Evolutionary conservation across 768 basidiomycete species (phyloP), one percentile per base, ranked within the genome.

Genomic region (Daedaleopsis sinensis): DNA sequence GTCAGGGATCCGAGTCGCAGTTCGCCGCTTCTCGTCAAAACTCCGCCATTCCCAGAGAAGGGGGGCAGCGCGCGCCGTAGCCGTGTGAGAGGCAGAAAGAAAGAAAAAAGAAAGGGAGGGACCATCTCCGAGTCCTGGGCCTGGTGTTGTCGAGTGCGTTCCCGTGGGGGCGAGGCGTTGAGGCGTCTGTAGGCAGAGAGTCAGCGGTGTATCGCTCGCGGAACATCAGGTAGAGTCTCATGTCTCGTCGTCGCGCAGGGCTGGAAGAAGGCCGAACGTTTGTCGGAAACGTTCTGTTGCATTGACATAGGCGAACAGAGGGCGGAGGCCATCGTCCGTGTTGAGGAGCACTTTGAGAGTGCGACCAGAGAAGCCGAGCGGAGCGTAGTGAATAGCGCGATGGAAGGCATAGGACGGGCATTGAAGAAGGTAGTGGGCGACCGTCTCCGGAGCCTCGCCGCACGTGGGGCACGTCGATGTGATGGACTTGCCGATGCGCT

Each of bases 371-470:
- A 35, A n/a, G 1, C 59, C 62, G 0, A 63, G 38, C 9, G 32
- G 27, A 23, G n/a, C 16, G 27, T 46, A 37, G 21, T 63, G 59
- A 0, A 32, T n/a, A 1, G 53, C 47, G 18, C 62, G 58, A 13
- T 47, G 52, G 9, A 35, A 16, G 6, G 37, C 5, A 37, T 59
- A 57, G 1, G 49, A 47, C 1, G 67, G 67, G 54, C 66, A 70
- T n/a, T n/a, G 39, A 18, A 69, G 60, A n/a, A 70, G 60, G 53
- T 44, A 69, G 54, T 70, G 69, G 5, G 19, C 7, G n/a, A 70
- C 65, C 5, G 67, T 64, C 42, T 68, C 68, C 2, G n/a, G 36
- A 4, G 27, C 23, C 0, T 6, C n/a, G 2, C 36, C 27, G 55
- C 68, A 70, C 0, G 47, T 39, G 7, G 65, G 67, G 57, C 70